Evolutionary conservation across 352 stramenopile species (phyloP).

Genomic region (Globisporangium perplexum): DNA sequence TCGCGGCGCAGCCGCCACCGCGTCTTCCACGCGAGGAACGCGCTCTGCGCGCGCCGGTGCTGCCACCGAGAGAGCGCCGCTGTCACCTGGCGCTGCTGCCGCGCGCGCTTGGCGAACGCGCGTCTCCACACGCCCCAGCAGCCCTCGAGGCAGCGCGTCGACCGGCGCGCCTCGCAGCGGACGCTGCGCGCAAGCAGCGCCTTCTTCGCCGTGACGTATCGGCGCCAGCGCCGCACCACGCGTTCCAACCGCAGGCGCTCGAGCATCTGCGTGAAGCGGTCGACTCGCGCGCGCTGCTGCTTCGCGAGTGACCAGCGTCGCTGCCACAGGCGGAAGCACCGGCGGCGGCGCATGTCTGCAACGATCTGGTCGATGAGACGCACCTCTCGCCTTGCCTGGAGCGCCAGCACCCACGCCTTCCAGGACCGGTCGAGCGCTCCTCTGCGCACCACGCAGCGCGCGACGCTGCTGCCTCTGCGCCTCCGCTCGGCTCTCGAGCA

Average conservation of each 20-base stretch:
- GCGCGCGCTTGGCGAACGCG: slow-evolving; percentile 9
- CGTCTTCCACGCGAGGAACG: slow-evolving; percentile 31
- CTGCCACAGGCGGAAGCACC: slow-evolving; percentile 17
- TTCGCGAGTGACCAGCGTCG: slow-evolving; percentile 3
- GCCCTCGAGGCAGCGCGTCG: not conserved
- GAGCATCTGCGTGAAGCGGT: slow-evolving; percentile 10
- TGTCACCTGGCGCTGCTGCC: slow-evolving; percentile 13
- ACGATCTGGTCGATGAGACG: slow-evolving; percentile 2
- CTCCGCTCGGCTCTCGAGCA: not conserved
- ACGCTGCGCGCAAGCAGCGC: not conserved
- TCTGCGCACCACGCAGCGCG: not conserved
- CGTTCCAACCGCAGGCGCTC: not conserved
- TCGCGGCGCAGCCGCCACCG: slow-evolving; percentile 23
- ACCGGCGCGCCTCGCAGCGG: not conserved
- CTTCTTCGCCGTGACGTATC: not conserved
- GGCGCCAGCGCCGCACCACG: slow-evolving; percentile 17
- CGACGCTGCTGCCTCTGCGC: not conserved
- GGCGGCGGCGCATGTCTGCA: not conserved
- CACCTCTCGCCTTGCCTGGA: not conserved
- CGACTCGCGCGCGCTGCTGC: slow-evolving; percentile 1
- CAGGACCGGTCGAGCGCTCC: not conserved
- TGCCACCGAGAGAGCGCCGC: slow-evolving; percentile 21
- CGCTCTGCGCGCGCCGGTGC: slow-evolving; percentile 14
- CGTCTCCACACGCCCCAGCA: slow-evolving; percentile 20
- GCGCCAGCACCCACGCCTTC: slow-evolving; percentile 1